Base-by-base conservation (phyloP, 306 rosid species). In the Biancaea sappan region DNA sequence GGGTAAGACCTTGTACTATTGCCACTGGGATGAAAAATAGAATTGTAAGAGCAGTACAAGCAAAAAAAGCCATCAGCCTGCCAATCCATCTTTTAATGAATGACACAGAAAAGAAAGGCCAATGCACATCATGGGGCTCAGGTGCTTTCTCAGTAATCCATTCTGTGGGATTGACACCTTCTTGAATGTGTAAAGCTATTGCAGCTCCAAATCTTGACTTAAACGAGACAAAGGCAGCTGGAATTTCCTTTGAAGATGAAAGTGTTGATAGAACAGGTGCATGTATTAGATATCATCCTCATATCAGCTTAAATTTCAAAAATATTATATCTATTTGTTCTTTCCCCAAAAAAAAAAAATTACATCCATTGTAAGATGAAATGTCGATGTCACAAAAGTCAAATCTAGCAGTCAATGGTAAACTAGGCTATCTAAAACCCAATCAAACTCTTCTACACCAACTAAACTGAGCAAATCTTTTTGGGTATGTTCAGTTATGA, bases 111-210 rank as follows among this genome's bases (percentile, higher is more conserved):
- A 92, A 92, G 84, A 88, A 88, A 64, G 92, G 84, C 98, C 96
- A 92, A 81, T 90, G 71, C 66, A 92, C 92, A 56, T 90, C 96
- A n/a, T 52, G 80, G 41, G 96, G 98, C 64, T 92, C 96, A 0
- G 98, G 96, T 71, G 96, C 94, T 76, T 74, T 77, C 88, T 90
- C 98, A 7, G 96, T 84, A 69, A 85, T 31, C 98, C 98, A 90
- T 75, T 92, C 88, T 4, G 87, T 90, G 46, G 98, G 98, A 63
- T 90, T 82, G 50, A 83, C 71, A 59, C 94, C 86, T 85, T 92
- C 96, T 79, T 83, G 96, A 59, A 90, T 88, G 80, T 80, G 84
- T 38, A 85, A 64, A 59, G 94, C 90, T 54, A 77, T 32, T 6
- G 96, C 92, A 71, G 96, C 94, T 57, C 91, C 91, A 71, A 92